Conservation (phyloP, 2,329 filamentous ascomycete species). For the Fusarium sp. region DNA sequence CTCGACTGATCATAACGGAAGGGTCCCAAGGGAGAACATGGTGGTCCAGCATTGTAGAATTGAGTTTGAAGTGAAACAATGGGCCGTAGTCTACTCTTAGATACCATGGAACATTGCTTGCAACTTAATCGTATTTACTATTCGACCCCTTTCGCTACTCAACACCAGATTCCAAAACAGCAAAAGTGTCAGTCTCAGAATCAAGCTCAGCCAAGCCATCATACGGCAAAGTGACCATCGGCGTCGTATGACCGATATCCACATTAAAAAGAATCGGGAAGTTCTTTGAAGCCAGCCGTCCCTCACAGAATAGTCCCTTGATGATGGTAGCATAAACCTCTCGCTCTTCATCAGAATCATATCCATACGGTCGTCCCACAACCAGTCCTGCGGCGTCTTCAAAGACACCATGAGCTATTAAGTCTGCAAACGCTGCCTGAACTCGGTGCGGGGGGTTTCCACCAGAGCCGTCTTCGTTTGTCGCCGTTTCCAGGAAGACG, state of each 20-base stretch:
- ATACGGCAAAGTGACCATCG: conserved; percentile 53
- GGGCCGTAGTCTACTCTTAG: neutral
- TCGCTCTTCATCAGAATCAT: conserved; percentile 46
- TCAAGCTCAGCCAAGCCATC: conserved; percentile 51
- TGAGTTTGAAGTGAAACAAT: neutral
- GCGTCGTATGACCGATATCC: conserved; percentile 55
- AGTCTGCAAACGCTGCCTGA: conserved; percentile 50
- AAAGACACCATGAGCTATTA: conserved; percentile 54
- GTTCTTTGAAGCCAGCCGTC: conserved; percentile 40
- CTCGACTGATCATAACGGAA: neutral
- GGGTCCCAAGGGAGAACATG: neutral
- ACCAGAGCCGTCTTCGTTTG: conserved; percentile 40
- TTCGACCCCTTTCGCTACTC: neutral
- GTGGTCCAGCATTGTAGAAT: neutral
- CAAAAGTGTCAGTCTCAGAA: conserved; percentile 50
- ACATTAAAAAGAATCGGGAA: conserved; percentile 55
- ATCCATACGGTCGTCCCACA: conserved; percentile 54
- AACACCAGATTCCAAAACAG: conserved; percentile 42
- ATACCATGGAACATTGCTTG: neutral
- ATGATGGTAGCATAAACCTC: conserved; percentile 45
- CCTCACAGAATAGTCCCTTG: conserved; percentile 48
- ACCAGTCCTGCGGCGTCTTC: conserved; percentile 53
- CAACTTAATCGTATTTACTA: accelerated
- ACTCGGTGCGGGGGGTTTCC: conserved; percentile 43
- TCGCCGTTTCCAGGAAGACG: conserved; percentile 54